Evolutionary conservation across 192 early-diverging fungal species (phyloP), one percentile per base, ranked within the genome.

Genomic region (Entomortierella chlamydospora): DNA sequence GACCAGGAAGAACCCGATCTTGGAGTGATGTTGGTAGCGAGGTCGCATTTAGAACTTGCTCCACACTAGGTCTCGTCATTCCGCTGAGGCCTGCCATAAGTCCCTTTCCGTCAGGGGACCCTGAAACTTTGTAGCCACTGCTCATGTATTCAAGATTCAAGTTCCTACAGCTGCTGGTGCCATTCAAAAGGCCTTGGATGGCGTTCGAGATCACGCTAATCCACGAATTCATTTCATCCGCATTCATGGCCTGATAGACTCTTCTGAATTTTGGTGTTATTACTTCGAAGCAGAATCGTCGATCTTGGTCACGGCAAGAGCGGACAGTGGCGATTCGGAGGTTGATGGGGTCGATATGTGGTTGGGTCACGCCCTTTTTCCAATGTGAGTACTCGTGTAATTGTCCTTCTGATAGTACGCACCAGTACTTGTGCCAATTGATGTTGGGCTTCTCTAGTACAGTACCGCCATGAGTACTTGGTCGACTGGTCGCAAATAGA

Each of bases 211-310:
- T 90, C 13, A 85, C 81, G 9, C 61, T 79, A n/a, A 93, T 88
- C 91, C 91, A 93, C n/a, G 73, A 83, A 51, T 82, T 82, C 76
- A 92, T 82, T 33, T 91, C 91, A 30, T 91, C 91, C 0, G 72
- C 69, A 15, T 86, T 87, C 7, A 88, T 91, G 23, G 91, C 91
- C 69, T 93, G 91, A 62, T 93, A 93, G 11, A 89, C 74, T 23
- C 91, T 83, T 42, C 87, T 79, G 53, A 81, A 83, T 34, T 83
- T 83, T 9, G 89, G 86, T 12, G 86, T 87, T 33, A 93, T 89
- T 15, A 93, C 63, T 68, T 93, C 91, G 60, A 93, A 93, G 30
- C 87, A 90, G 68, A 93, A 93, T 0, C 91, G 83, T 10, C 91
- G 82, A 62, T 93, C 91, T 29, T 82, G 72, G 60, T 87, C 85